Base-by-base conservation (phyloP, 352 stramenopile genomes). In the Globisporangium okanoganense region DNA sequence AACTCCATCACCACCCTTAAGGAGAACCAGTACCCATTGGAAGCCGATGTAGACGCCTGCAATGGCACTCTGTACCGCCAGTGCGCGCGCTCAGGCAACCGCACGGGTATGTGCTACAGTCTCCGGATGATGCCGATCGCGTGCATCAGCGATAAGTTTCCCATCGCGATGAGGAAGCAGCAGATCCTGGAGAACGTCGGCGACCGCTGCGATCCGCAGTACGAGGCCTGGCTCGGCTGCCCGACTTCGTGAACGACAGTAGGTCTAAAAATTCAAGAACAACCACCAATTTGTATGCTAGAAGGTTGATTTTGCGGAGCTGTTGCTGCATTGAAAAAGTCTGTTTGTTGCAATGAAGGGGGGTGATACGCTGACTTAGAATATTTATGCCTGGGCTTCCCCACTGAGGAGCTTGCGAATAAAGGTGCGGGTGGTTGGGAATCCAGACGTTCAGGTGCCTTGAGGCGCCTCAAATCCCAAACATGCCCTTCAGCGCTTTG, bases 21-120 rank as follows among this genome's bases (percentile, higher is more conserved):
- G 10, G 45, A 22, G 14, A 29, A 44, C 16, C n/a, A 43, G 27
- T 56, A 41, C 18, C 36, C 36, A 8, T 52, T 31, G 5, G 71
- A 31, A 25, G 57, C 9, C 6, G 56, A 59, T 31, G 73, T 78
- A 64, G 44, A 53, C 5, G 58, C 69, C 13, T 83, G 71, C 65
- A 70, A 76, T 35, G 74, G 71, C 8, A 73, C 60, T 2, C 56
- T 79, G 27, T 81, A 72, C 43, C 70, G 72, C 22, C 52, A 75
- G 41, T 81, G 75, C 43, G 31, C n/a, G n/a, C n/a, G 58, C 18
- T 12, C 51, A 1, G 62, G 25, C 18, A 58, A 58, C 0, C 57
- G 67, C 35, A 25, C 22, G 3, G 64, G 60, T 2, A 76, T 79
- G 58, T 76, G 72, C 49, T 78, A 70, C 54, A 60, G 36, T n/a